Percentiles rank a stretch among this genome's conserved stretches.
These are phyloP conservation scores for Eruca vesicaria DNA, from an alignment of 441 rosid species.

Conservation along the genomic window DNA sequence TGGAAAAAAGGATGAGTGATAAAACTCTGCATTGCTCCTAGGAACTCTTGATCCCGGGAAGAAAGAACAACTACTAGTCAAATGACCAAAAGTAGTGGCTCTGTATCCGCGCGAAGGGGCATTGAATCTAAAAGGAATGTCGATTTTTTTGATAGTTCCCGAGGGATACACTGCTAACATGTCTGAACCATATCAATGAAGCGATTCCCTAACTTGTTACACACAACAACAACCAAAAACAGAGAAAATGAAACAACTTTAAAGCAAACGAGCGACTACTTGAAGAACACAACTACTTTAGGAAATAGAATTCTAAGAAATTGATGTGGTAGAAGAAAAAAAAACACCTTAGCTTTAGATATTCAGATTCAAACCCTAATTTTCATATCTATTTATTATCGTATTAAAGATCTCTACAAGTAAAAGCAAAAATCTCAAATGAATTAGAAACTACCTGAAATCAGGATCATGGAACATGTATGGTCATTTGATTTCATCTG, in stretches of 20 bases:
- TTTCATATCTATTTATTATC: background rate
- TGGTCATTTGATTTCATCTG: no score
- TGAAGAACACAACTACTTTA: background rate
- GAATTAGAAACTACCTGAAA: background rate
- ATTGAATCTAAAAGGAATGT: slow-evolving; percentile 20
- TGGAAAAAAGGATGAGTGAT: slow-evolving; percentile 41
- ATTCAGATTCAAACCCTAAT: background rate
- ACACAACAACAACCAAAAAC: slow-evolving; percentile 2
- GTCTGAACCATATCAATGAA: slow-evolving; percentile 49
- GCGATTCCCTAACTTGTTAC: slow-evolving; percentile 35
- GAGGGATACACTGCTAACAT: slow-evolving; percentile 54
- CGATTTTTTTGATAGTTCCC: slow-evolving; percentile 44
- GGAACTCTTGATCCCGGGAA: slow-evolving; percentile 28
- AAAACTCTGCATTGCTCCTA: slow-evolving; percentile 27
- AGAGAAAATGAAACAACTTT: background rate
- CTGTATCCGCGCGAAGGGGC: slow-evolving; percentile 34
- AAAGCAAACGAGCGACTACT: background rate
- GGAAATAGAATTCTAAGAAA: background rate
- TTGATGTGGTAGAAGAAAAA: background rate
- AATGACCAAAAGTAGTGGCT: slow-evolving; percentile 22
- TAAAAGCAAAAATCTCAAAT: background rate
- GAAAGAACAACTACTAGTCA: slow-evolving; percentile 28
- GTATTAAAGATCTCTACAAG: background rate
- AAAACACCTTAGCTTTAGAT: background rate
- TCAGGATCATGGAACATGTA: background rate